Conservation (phyloP, 306 rosid genomes). For the Carpinus viminea region DNA sequence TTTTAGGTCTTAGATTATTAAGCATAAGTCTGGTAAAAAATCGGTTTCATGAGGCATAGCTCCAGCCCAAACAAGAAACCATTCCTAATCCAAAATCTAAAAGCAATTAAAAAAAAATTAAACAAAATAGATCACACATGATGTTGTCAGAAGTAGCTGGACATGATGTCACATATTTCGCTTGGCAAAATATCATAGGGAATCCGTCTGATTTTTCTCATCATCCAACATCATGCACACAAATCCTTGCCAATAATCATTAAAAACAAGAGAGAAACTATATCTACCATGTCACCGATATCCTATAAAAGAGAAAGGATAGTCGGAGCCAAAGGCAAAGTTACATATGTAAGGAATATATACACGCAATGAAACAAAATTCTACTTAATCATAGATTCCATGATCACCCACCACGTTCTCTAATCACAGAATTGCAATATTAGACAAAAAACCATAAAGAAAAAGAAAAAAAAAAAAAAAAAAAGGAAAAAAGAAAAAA, state of each 20-base stretch:
- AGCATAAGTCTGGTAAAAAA: no score
- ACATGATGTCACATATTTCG: not conserved
- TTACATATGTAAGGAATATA: not conserved
- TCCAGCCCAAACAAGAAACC: no score
- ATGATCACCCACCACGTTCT: not conserved
- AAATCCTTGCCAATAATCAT: not conserved
- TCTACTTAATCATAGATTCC: slow-evolving; percentile 24
- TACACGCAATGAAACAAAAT: not conserved
- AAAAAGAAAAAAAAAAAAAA: not conserved
- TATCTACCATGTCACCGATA: slow-evolving; percentile 29
- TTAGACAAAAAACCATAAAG: not conserved
- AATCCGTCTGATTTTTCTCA: slow-evolving; percentile 16
- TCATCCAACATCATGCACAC: not conserved
- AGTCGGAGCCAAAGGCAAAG: slow-evolving; percentile 28
- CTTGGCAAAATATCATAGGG: not conserved
- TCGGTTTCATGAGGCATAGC: no score
- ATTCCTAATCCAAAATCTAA: no score
- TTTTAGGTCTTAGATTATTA: no score
- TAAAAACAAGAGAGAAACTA: not conserved
- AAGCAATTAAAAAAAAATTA: no score
- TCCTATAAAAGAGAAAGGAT: not conserved
- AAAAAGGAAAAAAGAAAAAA: not conserved
- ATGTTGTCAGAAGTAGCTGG: slow-evolving; percentile 19
- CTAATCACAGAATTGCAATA: slow-evolving; percentile 5
- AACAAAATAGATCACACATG: not conserved